Base-by-base conservation (phyloP, 768 basidiomycete genomes). In the Favolaschia claudopus region DNA sequence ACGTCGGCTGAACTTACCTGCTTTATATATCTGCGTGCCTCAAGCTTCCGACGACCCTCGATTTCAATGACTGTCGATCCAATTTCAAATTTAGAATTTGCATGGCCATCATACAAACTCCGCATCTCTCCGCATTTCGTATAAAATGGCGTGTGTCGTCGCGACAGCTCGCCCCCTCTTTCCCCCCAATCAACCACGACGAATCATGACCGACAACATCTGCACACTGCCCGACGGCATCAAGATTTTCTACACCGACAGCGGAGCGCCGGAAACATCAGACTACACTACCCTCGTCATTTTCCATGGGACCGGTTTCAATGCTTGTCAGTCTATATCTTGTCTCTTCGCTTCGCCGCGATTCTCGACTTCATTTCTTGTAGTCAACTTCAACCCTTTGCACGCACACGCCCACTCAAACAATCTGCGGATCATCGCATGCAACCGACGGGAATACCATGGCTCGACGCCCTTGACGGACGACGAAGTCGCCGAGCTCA, bases 221-320 rank as follows among this genome's bases (percentile, higher is more conserved):
- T 33, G 49, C 40, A 63, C 49, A 19, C 67, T 73, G 6, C 58
- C 66, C 8, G 62, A 69, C 32, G 72, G 70, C 1, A 68, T 68
- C 31, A 45, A 72, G 17, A 65, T 77, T n/a, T 68, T 43, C 48
- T 78, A 69, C 50, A 71, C 67, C 17, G 77, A 78, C 58, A 75
- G 70, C 42, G 77, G 77, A 1, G 67, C 71, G 1, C 64, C 65
- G 1, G 27, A 60, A 22, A 68, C 74, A 9, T 46, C 28, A n/a
- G 64, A 74, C 45, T 78, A 78, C 54, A 78, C 73, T 1, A 78
- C 77, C 3, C 31, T 78, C 4, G 48, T 78, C 9, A 50, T 76
- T 22, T 54, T 74, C 28, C 77, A 78, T 53, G 77, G 78, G 13
- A 69, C 60, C 14, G 71, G 64, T n/a, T 75, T 77, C 55, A 74